Percentiles rank a stretch among this genome's conserved stretches.
Evolutionary conservation across 495 filamentous ascomycete genomes (phyloP).

Genomic region (Daldinia decipiens): DNA sequence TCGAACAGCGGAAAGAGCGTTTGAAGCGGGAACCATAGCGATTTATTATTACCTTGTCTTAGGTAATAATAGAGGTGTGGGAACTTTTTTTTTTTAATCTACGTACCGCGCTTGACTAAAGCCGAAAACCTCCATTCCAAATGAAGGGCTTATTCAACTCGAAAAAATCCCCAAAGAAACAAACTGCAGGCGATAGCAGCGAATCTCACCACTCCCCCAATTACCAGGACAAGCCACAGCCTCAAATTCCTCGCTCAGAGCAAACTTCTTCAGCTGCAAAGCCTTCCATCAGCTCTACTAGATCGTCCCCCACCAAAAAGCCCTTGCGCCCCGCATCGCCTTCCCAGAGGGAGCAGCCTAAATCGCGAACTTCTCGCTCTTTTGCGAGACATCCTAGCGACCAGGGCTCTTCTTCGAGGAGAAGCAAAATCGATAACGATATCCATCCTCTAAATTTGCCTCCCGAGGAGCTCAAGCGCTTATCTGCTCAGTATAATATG

Average conservation of each 20-base stretch:
- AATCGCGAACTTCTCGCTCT: slow-evolving; percentile 53
- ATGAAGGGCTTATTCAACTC: slow-evolving; percentile 66
- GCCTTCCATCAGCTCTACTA: slow-evolving; percentile 33
- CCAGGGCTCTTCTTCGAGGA: slow-evolving; percentile 49
- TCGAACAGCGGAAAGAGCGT: slow-evolving; percentile 20
- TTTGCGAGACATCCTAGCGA: slow-evolving; percentile 55
- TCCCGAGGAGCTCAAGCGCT: slow-evolving; percentile 80
- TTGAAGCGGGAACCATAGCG: slow-evolving; percentile 20
- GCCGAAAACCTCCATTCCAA: slow-evolving; percentile 45
- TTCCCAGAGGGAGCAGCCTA: slow-evolving; percentile 42
- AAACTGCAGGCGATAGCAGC: slow-evolving; percentile 56
- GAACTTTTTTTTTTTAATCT: slow-evolving; percentile 26
- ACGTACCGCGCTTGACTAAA: slow-evolving; percentile 28
- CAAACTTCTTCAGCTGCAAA: slow-evolving; percentile 46
- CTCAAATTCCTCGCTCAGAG: slow-evolving; percentile 45
- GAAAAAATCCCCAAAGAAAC: slow-evolving; percentile 63
- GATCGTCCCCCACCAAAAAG: slow-evolving; percentile 43
- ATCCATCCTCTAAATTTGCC: slow-evolving; percentile 87
- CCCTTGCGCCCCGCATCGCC: slow-evolving; percentile 45
- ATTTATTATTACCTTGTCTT: slow-evolving; percentile 40
- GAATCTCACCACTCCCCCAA: slow-evolving; percentile 45
- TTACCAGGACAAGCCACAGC: slow-evolving; percentile 42
- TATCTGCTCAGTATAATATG: slow-evolving; percentile 75
- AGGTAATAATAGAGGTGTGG: slow-evolving; percentile 45
- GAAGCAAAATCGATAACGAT: slow-evolving; percentile 70